These are phyloP conservation scores for Chlorella sorokiniana DNA, from an alignment of 139 green algal genomes.

Conservation along the genomic window DNA sequence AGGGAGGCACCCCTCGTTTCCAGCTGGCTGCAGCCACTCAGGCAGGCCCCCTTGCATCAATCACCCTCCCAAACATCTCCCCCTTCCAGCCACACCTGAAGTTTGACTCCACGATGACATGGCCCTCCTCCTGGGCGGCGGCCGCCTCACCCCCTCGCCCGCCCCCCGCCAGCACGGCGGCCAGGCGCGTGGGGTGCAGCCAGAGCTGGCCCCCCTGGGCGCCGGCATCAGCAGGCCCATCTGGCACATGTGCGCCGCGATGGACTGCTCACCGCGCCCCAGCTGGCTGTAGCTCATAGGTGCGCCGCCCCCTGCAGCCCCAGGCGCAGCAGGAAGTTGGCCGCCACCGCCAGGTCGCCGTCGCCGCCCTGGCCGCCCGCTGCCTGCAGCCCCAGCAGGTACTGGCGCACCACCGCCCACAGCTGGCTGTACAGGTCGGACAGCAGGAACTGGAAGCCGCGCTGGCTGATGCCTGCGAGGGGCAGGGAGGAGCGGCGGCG, in stretches of 20 bases:
- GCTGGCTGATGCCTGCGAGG: conserved; percentile 52
- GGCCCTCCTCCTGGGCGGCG: conserved; percentile 44
- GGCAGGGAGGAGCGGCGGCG: not conserved
- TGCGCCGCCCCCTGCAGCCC: conserved; percentile 65
- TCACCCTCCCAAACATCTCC: not conserved
- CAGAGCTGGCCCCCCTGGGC: conserved; percentile 20
- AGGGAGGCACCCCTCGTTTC: not conserved
- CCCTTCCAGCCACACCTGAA: conserved; percentile 61
- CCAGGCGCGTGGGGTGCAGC: conserved; percentile 71
- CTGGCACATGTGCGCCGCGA: conserved; percentile 78
- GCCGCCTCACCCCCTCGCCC: not conserved
- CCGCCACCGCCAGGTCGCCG: conserved; percentile 21
- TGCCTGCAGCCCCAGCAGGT: conserved; percentile 63
- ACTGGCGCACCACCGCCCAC: conserved; percentile 82
- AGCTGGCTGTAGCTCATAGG: conserved; percentile 51
- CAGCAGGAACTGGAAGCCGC: conserved; percentile 86
- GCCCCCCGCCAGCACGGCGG: conserved; percentile 45
- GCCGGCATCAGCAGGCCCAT: conserved; percentile 78
- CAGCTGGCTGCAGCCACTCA: not conserved
- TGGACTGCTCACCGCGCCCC: conserved; percentile 43
- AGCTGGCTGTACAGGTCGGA: conserved; percentile 76
- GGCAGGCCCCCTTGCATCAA: not conserved
- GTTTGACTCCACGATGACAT: conserved; percentile 89
- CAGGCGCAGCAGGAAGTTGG: conserved; percentile 86
- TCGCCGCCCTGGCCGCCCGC: not conserved